phyloP scores from a whole-genome alignment of 345 rosid genomes.

The Citropsis articulata region DNA sequence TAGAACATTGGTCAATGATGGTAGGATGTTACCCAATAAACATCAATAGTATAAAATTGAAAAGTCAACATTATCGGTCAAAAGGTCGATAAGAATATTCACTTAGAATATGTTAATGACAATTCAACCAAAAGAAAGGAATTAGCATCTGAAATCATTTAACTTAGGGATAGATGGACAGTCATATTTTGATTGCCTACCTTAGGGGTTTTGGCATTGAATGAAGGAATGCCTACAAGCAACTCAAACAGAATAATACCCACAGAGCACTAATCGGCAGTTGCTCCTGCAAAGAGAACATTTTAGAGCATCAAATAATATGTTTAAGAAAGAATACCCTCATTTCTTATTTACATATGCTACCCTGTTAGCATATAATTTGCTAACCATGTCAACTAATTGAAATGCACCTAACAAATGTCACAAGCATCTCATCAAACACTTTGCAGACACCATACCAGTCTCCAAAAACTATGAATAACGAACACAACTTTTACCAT shows the following conservation, averaged over 20 bases:
- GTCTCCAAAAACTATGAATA: no score
- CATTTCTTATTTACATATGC: conserved; percentile 1
- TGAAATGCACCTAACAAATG: no score
- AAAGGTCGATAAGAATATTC: neutral
- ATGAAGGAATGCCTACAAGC: conserved; percentile 90
- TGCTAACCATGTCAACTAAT: conserved; percentile 58
- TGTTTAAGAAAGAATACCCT: neutral
- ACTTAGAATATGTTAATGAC: neutral
- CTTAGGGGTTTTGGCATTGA: conserved; percentile 90
- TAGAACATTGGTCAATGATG: conserved; percentile 2
- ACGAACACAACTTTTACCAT: no score
- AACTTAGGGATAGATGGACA: neutral
- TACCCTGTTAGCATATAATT: conserved; percentile 1
- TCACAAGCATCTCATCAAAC: no score
- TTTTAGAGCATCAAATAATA: no score
- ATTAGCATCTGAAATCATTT: neutral
- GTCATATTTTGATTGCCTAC: conserved; percentile 28
- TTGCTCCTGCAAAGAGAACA: conserved; percentile 53
- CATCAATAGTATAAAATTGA: conserved; percentile 5
- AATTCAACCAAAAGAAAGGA: neutral
- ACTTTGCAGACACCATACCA: no score
- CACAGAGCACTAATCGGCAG: conserved; percentile 99
- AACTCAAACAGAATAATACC: conserved; percentile 86
- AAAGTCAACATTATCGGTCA: neutral
- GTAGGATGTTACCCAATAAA: neutral